Conservation (phyloP, 306 rosid genomes). For the Ormosia emarginata region DNA sequence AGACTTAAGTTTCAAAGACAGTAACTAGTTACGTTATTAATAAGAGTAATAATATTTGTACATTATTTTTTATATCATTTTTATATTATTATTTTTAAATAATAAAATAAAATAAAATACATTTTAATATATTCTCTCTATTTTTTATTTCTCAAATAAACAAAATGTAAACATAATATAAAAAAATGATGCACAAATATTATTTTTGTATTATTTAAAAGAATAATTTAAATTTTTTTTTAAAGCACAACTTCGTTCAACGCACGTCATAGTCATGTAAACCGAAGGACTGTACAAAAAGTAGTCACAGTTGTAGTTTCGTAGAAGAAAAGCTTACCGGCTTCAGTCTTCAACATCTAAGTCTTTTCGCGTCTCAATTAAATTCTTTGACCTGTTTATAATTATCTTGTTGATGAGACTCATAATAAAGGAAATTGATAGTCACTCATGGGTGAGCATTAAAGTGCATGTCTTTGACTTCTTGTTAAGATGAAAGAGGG, state of each 20-base stretch:
- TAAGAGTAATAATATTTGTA: no score
- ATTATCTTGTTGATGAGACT: not conserved
- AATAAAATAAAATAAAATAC: no score
- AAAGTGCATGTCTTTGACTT: no score
- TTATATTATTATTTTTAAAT: no score
- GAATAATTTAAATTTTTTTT: no score
- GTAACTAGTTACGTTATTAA: not conserved
- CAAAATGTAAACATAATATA: no score
- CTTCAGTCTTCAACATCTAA: not conserved
- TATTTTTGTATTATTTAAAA: no score
- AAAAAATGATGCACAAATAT: no score
- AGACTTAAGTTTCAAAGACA: not conserved
- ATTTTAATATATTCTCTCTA: no score
- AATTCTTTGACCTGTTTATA: conserved; percentile 18
- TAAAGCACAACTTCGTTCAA: not conserved
- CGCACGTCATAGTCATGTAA: not conserved
- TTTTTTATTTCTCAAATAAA: no score
- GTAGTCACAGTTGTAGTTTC: conserved; percentile 7
- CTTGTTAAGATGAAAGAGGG: not conserved
- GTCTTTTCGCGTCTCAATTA: not conserved
- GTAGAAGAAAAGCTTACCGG: conserved; percentile 6
- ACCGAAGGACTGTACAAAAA: not conserved
- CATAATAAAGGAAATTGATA: not conserved
- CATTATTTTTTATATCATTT: no score
- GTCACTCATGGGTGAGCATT: not conserved